Percentiles rank a stretch among this genome's conserved stretches.
Evolutionary conservation across 768 basidiomycete species (phyloP).

Genomic region (Strobilomyces dryophilus): DNA sequence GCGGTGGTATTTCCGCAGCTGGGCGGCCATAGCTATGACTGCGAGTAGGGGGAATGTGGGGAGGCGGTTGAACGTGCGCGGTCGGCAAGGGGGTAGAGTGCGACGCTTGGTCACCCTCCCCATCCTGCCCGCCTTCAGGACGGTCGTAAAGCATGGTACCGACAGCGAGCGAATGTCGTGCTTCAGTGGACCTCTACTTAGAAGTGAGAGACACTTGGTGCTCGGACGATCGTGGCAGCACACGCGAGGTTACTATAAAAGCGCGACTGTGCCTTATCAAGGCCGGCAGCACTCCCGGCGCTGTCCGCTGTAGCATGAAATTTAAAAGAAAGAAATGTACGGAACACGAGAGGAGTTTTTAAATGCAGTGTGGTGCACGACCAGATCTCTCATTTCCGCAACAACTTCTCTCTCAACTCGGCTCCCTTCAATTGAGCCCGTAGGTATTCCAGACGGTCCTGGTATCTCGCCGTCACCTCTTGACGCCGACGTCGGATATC

Average conservation of each 20-base stretch:
- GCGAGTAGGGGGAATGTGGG: conserved; percentile 37
- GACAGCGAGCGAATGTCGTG: too few species aligned
- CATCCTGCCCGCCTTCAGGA: conserved; percentile 20
- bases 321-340: conserved; percentile 14
- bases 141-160: conserved; percentile 13
- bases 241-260: conserved; percentile 1
- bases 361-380: neutral
- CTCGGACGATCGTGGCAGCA: neutral
- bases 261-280: neutral
- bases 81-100: conserved; percentile 41
- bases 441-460: conserved; percentile 72
- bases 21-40: conserved; percentile 61
- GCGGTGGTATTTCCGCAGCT: conserved; percentile 51
- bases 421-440: conserved; percentile 81
- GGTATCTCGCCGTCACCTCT: conserved; percentile 70
- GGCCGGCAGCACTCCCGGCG: neutral
- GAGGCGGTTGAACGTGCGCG: conserved; percentile 20
- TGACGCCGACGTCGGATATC: conserved; percentile 67
- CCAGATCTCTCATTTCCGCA: conserved; percentile 47
- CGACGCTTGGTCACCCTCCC: conserved; percentile 33
- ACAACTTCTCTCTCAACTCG: conserved; percentile 75
- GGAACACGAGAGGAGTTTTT: conserved; percentile 5
- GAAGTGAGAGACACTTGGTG: neutral
- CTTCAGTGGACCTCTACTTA: too few species aligned
- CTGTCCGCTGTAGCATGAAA: neutral